Evolutionary conservation across 805 yeast genomes (phyloP).

Genomic region (Zygoascus bituminiphila): DNA sequence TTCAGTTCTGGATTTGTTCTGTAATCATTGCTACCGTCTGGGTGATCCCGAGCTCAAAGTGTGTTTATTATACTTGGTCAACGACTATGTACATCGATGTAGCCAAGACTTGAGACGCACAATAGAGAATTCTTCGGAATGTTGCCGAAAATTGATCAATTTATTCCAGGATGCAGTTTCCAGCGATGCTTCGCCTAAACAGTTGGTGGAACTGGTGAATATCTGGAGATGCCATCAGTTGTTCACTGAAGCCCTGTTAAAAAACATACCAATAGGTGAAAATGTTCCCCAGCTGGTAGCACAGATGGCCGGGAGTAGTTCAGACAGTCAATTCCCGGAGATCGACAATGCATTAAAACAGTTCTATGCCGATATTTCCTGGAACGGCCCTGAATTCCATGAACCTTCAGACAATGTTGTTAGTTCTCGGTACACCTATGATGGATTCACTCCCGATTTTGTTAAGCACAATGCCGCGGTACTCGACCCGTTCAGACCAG

Average conservation of each 20-base stretch:
- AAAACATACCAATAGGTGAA: not conserved
- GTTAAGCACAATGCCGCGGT: not conserved
- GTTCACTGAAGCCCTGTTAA: not conserved
- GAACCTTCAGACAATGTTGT: not conserved
- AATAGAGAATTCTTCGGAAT: not conserved
- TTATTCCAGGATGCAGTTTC: not conserved
- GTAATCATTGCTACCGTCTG: not conserved
- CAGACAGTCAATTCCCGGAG: not conserved
- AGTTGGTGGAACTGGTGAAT: not conserved
- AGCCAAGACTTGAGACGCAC: not conserved
- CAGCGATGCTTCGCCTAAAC: not conserved
- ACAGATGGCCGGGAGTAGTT: not conserved
- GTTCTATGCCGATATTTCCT: slow-evolving; percentile 3
- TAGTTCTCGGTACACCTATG: slow-evolving; percentile 5
- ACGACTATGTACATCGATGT: not conserved
- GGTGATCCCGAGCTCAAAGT: not conserved
- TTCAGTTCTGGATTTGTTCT: not conserved
- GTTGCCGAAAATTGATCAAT: not conserved
- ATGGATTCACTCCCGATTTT: slow-evolving; percentile 11
- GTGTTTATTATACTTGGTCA: not conserved
- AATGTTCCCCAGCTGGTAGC: not conserved
- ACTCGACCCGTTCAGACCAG: not conserved
- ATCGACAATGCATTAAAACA: slow-evolving; percentile 6
- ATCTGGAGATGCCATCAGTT: not conserved
- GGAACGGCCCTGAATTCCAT: slow-evolving; percentile 1